Conservation (phyloP, 108 stramenopile species). For the Cylindrotheca closterium region DNA sequence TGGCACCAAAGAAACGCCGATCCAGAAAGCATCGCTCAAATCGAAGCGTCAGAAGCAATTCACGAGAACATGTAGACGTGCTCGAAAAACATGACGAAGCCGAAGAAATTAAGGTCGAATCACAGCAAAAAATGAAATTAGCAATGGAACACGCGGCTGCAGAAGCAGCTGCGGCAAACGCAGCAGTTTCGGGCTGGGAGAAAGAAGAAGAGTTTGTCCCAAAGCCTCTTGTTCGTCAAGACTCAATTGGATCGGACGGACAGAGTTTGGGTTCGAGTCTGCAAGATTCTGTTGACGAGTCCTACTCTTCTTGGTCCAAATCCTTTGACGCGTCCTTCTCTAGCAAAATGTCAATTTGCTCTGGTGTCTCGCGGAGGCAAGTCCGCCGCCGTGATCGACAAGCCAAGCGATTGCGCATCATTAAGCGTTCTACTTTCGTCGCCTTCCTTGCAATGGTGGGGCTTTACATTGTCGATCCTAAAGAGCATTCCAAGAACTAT, state of each 20-base stretch:
- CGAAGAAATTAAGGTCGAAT: constrained; percentile 26
- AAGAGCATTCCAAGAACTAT: constrained; percentile 1
- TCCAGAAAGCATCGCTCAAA: not conserved
- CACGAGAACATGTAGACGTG: constrained; percentile 27
- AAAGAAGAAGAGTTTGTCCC: not conserved
- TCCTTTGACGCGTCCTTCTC: constrained; percentile 41
- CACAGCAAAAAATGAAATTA: constrained; percentile 20
- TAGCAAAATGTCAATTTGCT: constrained; percentile 13
- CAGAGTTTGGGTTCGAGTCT: constrained; percentile 12
- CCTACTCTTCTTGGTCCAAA: constrained; percentile 36
- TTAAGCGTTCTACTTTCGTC: constrained; percentile 17
- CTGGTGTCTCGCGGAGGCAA: constrained; percentile 31
- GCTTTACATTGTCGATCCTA: constrained; percentile 31
- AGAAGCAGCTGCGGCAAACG: constrained; percentile 39
- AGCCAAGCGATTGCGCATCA: constrained; percentile 23
- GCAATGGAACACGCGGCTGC: constrained; percentile 40
- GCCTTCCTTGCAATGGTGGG: constrained; percentile 22
- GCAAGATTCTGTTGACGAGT: constrained; percentile 37
- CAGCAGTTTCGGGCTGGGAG: constrained; percentile 21
- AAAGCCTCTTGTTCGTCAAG: not conserved
- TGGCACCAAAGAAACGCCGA: constrained; percentile 28
- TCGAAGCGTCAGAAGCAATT: not conserved
- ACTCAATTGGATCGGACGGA: not conserved
- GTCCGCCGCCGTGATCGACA: constrained; percentile 28
- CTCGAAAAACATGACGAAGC: constrained; percentile 35